Evolutionary conservation across 164 flowering plant species (phyloP).

Genomic region (Litsea cubeba): DNA sequence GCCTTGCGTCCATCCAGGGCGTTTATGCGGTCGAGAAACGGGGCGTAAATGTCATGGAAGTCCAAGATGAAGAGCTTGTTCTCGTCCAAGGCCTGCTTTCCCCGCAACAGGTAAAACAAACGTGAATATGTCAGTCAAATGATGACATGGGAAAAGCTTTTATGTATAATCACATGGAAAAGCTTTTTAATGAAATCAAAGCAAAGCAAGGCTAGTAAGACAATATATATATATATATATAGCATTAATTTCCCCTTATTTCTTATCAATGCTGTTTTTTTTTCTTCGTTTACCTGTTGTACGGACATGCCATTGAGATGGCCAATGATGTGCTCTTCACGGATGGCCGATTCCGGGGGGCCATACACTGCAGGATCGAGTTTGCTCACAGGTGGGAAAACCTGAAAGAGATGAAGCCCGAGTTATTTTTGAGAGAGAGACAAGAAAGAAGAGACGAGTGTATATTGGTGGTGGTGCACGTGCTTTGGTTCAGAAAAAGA

Average conservation of each 20-base stretch:
- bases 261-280: not conserved
- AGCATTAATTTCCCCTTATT: no score
- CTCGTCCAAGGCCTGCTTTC: slow-evolving; percentile 63
- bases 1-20: slow-evolving; percentile 76
- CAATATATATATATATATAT: no score
- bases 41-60: slow-evolving; percentile 72
- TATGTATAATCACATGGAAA: no score
- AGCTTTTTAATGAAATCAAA: no score
- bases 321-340: slow-evolving; percentile 72
- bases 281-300: slow-evolving; percentile 47
- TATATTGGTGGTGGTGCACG: no score
- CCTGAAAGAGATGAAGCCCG: slow-evolving; percentile 7
- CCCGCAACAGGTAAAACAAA: no score
- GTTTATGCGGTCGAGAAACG: slow-evolving; percentile 74
- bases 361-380: slow-evolving; percentile 80
- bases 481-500: no score
- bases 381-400: slow-evolving; percentile 75
- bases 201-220: no score
- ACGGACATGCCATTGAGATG: slow-evolving; percentile 74
- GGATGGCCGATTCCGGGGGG: slow-evolving; percentile 70
- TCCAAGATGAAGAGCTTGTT: slow-evolving; percentile 73
- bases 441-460: no score
- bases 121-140: no score
- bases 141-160: no score
- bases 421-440: no score